Base-by-base conservation (phyloP, 2,329 filamentous ascomycete genomes). In the Pseudogymnoascus sp. region DNA sequence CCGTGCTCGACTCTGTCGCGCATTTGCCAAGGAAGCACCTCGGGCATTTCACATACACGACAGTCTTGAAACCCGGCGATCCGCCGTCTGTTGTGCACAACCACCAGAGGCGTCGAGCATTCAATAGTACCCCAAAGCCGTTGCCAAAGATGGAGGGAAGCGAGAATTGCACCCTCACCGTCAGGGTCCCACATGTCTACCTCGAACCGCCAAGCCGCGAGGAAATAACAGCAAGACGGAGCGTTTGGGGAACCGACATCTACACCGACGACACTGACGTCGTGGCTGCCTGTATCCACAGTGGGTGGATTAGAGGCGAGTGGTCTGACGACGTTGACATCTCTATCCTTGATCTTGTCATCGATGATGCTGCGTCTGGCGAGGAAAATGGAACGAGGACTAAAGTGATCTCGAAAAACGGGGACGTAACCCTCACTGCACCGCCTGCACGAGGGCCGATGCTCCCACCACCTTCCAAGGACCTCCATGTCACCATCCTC, bases 221-320 rank as follows among this genome's bases (percentile, higher is more conserved):
- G 71, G 90, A 95, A 66, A 92, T 97, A 59, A 95, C 92, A 9
- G 77, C 84, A 6, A 84, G 90, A 35, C 83, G 88, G 17, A 89
- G 90, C 6, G 74, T 99, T 0, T 99, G 93, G 92, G 94, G 94
- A 1, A 94, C 91, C 0, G 92, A 95, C 37, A 83, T 99, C 5
- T 97, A 97, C 71, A 96, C 92, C 0, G 94, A 99, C 68, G 94
- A 99, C 74, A 96, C 92, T 0, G 94, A 99, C 71, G 85, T 94
- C 0, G 82, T 99, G 24, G 93, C 92, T 0, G 92, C 93, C 1
- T 93, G 92, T 63, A 93, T 99, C 50, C 94, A 99, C 72, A 86
- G 87, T 1, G 94, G 94, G 3, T 97, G 92, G 86, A 88, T 99
- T 67, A 86, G 87, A 41, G 93, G 93, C 35, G 90, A 92, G 68